Evolutionary conservation across 345 rosid species (phyloP), one percentile per base, ranked within the genome.

Genomic region (Eucalyptus sideroxylon): DNA sequence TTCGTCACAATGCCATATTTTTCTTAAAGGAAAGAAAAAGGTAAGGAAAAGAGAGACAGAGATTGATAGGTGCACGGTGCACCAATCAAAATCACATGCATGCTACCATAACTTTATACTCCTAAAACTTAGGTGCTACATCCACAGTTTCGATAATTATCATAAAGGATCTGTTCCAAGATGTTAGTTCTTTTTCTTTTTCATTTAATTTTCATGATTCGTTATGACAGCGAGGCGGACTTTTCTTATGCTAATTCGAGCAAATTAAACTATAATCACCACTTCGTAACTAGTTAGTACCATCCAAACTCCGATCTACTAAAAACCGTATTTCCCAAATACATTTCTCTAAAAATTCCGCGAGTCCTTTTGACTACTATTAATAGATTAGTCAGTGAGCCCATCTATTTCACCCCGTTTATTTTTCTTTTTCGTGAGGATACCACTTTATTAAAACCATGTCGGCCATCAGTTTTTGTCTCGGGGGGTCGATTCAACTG

Each of bases 151-250:
- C 12, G 47, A 6, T 37, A 19, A 77, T 72, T 19, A 19, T 72
- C 45, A 34, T 6, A 69, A 69, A 69, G 40, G 44, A 69, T 69
- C 40, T 34, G 13, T 17, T 69, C 44, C 44, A 19, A 1, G 23
- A 69, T 34, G 44, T 34, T 15, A 65, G 9, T n/a, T 65, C 21
- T 16, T 65, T n/a, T 65, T 51, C 9, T 17, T 51, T 51, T 53
- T 17, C 10, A 8, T 65, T 65, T n/a, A 72, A 72, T 19, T 72
- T 72, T 72, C 27, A 72, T 72, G 45, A 19, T 34, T 34, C 14
- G 2, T 34, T 34, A 72, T 4, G 27, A 19, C 15, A 2, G 27
- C 13, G 0, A 34, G 8, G 4, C 8, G 4, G 45, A 19, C 45
- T 17, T 72, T 19, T 10, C 82, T 11, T 19, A 9, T 9, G 82